Evolutionary conservation across 805 yeast species (phyloP).

Genomic region (Sugiyamaella americana): DNA sequence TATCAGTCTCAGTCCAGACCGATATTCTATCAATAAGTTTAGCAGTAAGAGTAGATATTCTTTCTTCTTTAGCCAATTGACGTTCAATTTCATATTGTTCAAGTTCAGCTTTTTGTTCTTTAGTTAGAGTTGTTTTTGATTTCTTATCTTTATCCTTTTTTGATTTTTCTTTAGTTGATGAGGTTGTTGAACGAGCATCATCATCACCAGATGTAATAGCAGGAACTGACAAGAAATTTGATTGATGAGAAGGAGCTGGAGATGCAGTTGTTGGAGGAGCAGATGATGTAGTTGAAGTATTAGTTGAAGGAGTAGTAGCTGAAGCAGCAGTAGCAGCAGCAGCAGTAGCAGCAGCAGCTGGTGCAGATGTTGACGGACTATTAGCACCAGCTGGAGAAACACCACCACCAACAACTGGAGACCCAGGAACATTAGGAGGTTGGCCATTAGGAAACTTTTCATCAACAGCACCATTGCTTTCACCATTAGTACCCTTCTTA

Average conservation of each 20-base stretch:
- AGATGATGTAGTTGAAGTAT: background rate
- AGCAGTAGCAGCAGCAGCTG: slow-evolving; percentile 1
- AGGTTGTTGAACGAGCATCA: slow-evolving; percentile 15
- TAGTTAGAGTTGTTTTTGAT: slow-evolving; percentile 27
- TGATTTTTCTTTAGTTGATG: slow-evolving; percentile 19
- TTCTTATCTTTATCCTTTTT: slow-evolving; percentile 31
- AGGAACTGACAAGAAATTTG: slow-evolving; percentile 2
- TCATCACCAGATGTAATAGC: slow-evolving; percentile 12
- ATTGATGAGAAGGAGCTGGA: background rate
- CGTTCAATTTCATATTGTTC: slow-evolving; percentile 76
- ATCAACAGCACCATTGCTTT: background rate
- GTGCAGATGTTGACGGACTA: no score
- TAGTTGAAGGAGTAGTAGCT: background rate
- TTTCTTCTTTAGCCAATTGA: slow-evolving; percentile 55
- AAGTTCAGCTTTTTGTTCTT: slow-evolving; percentile 44
- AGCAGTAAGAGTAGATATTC: slow-evolving; percentile 54
- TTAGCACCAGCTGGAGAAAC: slow-evolving; percentile 4
- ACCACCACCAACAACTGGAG: background rate
- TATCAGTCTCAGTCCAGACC: slow-evolving; percentile 55
- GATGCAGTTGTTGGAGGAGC: slow-evolving; percentile 2
- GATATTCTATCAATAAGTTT: slow-evolving; percentile 52
- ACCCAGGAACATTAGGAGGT: slow-evolving; percentile 2
- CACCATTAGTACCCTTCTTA: background rate
- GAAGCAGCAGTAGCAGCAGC: slow-evolving; percentile 8
- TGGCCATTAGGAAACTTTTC: slow-evolving; percentile 4